phyloP scores from a whole-genome alignment of 2,329 filamentous ascomycete species.

The Fusarium camptoceras region DNA sequence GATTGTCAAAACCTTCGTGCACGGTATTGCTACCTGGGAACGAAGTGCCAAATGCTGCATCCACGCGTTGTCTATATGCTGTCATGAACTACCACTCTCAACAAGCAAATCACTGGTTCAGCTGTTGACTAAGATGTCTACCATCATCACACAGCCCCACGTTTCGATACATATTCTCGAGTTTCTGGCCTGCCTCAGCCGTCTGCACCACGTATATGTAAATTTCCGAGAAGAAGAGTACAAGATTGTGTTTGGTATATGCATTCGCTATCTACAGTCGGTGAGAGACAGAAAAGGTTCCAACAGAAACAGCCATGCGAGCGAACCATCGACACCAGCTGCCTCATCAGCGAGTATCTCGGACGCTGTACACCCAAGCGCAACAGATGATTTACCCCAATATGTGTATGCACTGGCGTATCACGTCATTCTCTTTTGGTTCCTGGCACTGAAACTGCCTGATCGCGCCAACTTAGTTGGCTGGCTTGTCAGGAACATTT shows the following conservation, averaged over 20 bases:
- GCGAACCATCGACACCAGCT: constrained; percentile 55
- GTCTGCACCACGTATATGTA: constrained; percentile 84
- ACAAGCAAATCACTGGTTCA: constrained; percentile 86
- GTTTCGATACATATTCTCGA: constrained; percentile 96
- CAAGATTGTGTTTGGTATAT: constrained; percentile 93
- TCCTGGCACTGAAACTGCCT: constrained; percentile 85
- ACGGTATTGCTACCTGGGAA: constrained; percentile 86
- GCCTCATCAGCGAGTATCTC: constrained; percentile 28
- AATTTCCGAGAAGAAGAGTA: constrained; percentile 94
- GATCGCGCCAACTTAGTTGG: constrained; percentile 86
- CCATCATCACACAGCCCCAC: constrained; percentile 92
- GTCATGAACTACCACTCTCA: constrained; percentile 90
- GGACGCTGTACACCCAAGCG: constrained; percentile 44
- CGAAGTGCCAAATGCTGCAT: constrained; percentile 92
- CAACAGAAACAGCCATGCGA: constrained; percentile 59
- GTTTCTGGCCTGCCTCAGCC: constrained; percentile 89
- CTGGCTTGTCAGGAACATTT: constrained; percentile 91
- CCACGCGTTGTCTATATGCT: constrained; percentile 93
- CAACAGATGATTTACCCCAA: constrained; percentile 82
- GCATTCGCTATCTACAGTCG: constrained; percentile 91
- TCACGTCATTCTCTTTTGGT: constrained; percentile 97
- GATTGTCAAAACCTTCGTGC: constrained; percentile 85
- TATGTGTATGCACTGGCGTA: constrained; percentile 96
- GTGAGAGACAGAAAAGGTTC: constrained; percentile 74
- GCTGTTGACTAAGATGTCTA: constrained; percentile 92